Evolutionary conservation across 495 filamentous ascomycete genomes (phyloP), one percentile per base, ranked within the genome.

Genomic region (Hyaloscypha hepaticicola): DNA sequence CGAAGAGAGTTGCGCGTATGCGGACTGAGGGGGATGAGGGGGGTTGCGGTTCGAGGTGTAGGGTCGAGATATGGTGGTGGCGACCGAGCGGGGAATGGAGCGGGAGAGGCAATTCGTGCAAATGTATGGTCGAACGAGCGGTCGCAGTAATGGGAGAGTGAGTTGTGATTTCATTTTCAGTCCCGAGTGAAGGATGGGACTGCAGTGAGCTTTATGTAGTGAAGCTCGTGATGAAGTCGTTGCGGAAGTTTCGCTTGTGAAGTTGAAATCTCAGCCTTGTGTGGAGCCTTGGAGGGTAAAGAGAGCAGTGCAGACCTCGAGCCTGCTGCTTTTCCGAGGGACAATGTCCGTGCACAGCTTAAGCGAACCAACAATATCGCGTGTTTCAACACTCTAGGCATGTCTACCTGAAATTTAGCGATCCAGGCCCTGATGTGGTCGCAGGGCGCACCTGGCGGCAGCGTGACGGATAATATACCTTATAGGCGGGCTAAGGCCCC

Each of bases 1-100:
- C 70, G 87, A 85, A 38, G 83, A 76, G 69, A 98, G 84, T 9
- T 68, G 73, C 11, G 83, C 76, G 64, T 82, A 64, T 52, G 81
- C 86, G 22, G 79, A 69, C 3, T 78, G 14, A 4, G 84, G 83
- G 9, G 83, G 71, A 11, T 51, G 34, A 29, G 68, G 63, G 45
- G 67, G 61, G 19, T 55, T 59, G 3, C n/a, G 38, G 34, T 19
- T 31, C 1, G 48, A 24, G 22, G 59, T 48, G 48, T 45, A 58
- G 55, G 45, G 49, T 66, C 29, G 48, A 16, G 16, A 25, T 9
- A 58, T 45, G 34, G 45, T 38, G 52, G 33, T 38, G 21, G 38
- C 34, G 27, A 55, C 12, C 2, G 49, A 38, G 57, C 26, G 3
- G 57, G 29, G 29, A 24, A 55, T 26, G 59, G 29, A n/a, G 26